Evolutionary conservation across 192 early-diverging fungal species (phyloP).

Genomic region (Helicostylum pulchrum): DNA sequence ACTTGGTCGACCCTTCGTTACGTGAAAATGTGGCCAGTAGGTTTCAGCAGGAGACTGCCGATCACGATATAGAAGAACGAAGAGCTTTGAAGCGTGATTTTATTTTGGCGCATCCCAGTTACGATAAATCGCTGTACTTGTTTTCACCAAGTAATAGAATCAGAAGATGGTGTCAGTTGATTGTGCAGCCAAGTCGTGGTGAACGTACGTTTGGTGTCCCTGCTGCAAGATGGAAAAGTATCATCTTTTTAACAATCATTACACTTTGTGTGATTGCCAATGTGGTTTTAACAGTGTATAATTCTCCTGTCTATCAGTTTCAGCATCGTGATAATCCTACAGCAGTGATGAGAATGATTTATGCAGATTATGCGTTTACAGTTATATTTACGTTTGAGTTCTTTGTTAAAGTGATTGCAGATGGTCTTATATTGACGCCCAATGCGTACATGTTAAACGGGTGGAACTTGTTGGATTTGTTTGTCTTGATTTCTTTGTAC

Average conservation of each 20-base stretch:
- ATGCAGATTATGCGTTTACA: slow-evolving; percentile 46
- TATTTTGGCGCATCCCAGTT: slow-evolving; percentile 42
- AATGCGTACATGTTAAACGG: slow-evolving; percentile 54
- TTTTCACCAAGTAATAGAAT: slow-evolving; percentile 47
- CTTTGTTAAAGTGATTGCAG: slow-evolving; percentile 52
- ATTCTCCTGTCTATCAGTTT: slow-evolving; percentile 45
- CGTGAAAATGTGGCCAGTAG: slow-evolving; percentile 21
- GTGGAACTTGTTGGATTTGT: slow-evolving; percentile 61
- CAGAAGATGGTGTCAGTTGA: slow-evolving; percentile 43
- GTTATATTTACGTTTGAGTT: slow-evolving; percentile 53
- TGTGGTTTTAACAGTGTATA: slow-evolving; percentile 45
- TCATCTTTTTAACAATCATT: slow-evolving; percentile 45
- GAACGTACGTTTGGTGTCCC: slow-evolving; percentile 42
- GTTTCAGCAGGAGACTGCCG: slow-evolving; percentile 18
- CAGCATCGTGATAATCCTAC: slow-evolving; percentile 27
- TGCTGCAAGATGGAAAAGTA: slow-evolving; percentile 39
- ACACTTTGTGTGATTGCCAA: slow-evolving; percentile 46
- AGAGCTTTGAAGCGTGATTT: slow-evolving; percentile 42
- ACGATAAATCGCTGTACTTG: slow-evolving; percentile 51
- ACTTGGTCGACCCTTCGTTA: slow-evolving; percentile 21
- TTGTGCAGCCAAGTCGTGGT: slow-evolving; percentile 50
- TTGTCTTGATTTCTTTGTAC: slow-evolving; percentile 54
- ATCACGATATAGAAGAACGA: slow-evolving; percentile 38
- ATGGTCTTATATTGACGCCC: slow-evolving; percentile 59
- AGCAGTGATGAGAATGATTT: slow-evolving; percentile 10